Evolutionary conservation across 176 grass and related monocot species (phyloP).

Genomic region (Otatea glauca): DNA sequence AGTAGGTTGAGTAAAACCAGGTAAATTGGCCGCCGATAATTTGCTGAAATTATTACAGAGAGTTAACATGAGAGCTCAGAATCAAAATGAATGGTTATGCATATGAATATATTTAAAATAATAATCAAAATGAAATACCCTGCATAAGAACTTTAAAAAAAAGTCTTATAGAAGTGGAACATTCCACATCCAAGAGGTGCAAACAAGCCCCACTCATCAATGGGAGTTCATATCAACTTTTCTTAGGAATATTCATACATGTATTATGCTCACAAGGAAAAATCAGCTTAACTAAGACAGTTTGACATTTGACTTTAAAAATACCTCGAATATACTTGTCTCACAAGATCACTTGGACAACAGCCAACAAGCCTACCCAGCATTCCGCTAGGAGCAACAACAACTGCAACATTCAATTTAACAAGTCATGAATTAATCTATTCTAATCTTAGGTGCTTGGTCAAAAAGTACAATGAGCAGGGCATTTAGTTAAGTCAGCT

Average conservation of each 20-base stretch:
- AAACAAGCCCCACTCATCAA: slow-evolving; percentile 22
- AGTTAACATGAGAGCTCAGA: slow-evolving; percentile 40
- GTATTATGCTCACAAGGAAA: slow-evolving; percentile 27
- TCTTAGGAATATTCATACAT: slow-evolving; percentile 13
- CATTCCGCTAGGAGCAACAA: slow-evolving; percentile 98
- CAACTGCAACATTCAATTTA: slow-evolving; percentile 70
- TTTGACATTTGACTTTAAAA: slow-evolving; percentile 20
- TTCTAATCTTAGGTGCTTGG: not conserved
- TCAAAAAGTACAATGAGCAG: not conserved
- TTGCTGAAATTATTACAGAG: slow-evolving; percentile 76
- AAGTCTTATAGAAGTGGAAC: slow-evolving; percentile 1
- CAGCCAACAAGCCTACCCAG: slow-evolving; percentile 93
- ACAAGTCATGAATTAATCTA: slow-evolving; percentile 29
- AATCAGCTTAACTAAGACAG: not conserved
- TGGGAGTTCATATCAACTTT: slow-evolving; percentile 12
- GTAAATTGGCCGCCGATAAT: slow-evolving; percentile 59
- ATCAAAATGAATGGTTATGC: slow-evolving; percentile 9
- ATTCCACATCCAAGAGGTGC: not conserved
- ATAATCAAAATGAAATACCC: slow-evolving; percentile 29
- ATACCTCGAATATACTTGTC: slow-evolving; percentile 95
- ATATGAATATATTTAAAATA: slow-evolving; percentile 1
- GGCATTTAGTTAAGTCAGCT: slow-evolving; percentile 18
- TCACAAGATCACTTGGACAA: slow-evolving; percentile 96
- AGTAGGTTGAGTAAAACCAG: slow-evolving; percentile 73
- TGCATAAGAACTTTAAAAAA: slow-evolving; percentile 19